Evolutionary conservation across 2,329 filamentous ascomycete genomes (phyloP).

Genomic region (Apiospora sp.): DNA sequence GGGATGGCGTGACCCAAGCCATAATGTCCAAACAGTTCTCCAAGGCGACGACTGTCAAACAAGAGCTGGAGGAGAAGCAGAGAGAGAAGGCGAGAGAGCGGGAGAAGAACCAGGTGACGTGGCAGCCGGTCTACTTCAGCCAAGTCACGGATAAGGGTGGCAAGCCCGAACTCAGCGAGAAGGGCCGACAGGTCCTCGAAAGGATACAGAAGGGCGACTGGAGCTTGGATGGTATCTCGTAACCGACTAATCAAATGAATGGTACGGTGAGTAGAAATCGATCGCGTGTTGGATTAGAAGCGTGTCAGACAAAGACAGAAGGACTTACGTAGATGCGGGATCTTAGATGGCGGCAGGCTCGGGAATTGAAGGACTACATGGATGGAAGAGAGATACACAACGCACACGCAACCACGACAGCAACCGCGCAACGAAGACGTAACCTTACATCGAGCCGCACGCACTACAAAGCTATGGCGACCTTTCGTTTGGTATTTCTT

Average conservation of each 20-base stretch:
- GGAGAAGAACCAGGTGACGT: slow-evolving; percentile 72
- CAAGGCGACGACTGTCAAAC: slow-evolving; percentile 85
- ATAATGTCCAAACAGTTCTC: slow-evolving; percentile 85
- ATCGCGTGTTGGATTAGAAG: not conserved
- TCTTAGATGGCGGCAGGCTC: not conserved
- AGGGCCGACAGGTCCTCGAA: slow-evolving; percentile 58
- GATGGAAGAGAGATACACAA: not conserved
- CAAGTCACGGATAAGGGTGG: slow-evolving; percentile 63
- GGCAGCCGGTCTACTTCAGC: slow-evolving; percentile 89
- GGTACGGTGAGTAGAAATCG: not conserved
- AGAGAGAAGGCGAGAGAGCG: slow-evolving; percentile 84
- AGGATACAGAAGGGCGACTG: slow-evolving; percentile 62
- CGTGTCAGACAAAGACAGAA: not conserved
- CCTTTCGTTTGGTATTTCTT: not conserved
- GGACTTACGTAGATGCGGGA: slow-evolving; percentile 7
- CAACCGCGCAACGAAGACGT: not conserved
- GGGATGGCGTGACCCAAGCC: slow-evolving; percentile 86
- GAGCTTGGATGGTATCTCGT: slow-evolving; percentile 56
- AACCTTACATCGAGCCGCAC: slow-evolving; percentile 2
- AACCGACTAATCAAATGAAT: slow-evolving; percentile 13
- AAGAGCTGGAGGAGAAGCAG: slow-evolving; percentile 91
- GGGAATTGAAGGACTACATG: not conserved
- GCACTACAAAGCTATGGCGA: not conserved
- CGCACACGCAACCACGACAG: slow-evolving; percentile 10
- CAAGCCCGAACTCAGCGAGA: slow-evolving; percentile 63